A percentile compares a stretch with the other conserved stretches of the same genome.
Evolutionary conservation across 129 eudicot genomes (phyloP).

Genomic region (Artemisia annua): DNA sequence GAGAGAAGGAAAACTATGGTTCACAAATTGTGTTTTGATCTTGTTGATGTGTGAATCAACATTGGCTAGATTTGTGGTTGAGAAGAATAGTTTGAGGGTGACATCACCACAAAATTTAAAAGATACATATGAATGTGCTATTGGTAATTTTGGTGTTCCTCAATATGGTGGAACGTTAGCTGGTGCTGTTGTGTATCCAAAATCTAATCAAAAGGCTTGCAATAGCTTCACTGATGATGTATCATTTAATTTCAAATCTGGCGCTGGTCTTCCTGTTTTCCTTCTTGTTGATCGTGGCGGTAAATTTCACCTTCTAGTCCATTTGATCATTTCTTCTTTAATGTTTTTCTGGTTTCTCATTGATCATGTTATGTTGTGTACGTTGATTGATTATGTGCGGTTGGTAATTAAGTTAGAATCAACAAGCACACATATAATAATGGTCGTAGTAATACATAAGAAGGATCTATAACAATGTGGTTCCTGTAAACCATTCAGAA

Average conservation of each 20-base stretch:
- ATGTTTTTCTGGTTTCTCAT: neutral
- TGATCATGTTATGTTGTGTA: neutral
- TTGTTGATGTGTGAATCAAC: slow-evolving; percentile 27
- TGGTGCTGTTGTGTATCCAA: slow-evolving; percentile 51
- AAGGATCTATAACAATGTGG: neutral
- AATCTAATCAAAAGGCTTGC: slow-evolving; percentile 50
- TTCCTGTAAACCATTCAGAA: neutral
- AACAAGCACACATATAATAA: neutral
- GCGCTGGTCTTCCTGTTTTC: slow-evolving; percentile 53
- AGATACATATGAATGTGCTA: slow-evolving; percentile 56
- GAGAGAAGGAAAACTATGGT: slow-evolving; percentile 26
- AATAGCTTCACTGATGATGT: slow-evolving; percentile 44
- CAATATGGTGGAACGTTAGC: slow-evolving; percentile 63
- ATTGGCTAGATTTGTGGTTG: slow-evolving; percentile 58
- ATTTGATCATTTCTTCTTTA: slow-evolving; percentile 8
- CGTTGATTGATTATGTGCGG: neutral
- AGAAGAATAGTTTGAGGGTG: slow-evolving; percentile 56
- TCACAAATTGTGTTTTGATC: slow-evolving; percentile 26
- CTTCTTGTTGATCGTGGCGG: slow-evolving; percentile 67
- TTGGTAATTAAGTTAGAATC: neutral
- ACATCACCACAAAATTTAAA: slow-evolving; percentile 48
- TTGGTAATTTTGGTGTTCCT: slow-evolving; percentile 67
- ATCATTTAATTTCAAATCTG: slow-evolving; percentile 50
- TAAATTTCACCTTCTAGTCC: slow-evolving; percentile 11
- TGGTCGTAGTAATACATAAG: neutral